Evolutionary conservation across 2,329 filamentous ascomycete genomes (phyloP).

Genomic region (Neopestalotiopsis clavispora): DNA sequence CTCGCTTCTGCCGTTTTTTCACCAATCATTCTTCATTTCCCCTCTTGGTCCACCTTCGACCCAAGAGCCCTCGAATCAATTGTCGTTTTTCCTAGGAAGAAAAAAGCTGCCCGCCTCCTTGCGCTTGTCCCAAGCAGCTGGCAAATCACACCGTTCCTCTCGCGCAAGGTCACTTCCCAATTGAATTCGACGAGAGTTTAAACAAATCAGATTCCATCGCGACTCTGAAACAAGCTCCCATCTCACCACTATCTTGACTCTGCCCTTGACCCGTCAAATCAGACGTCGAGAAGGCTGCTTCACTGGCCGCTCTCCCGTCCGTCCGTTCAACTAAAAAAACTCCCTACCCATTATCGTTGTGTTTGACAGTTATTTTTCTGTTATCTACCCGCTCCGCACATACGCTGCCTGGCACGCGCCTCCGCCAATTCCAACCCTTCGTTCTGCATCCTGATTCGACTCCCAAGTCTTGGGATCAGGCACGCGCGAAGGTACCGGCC

Average conservation of each 20-base stretch:
- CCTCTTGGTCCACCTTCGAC: conserved; percentile 37
- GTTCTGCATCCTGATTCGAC: conserved; percentile 22
- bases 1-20: conserved; percentile 39
- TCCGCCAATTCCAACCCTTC: conserved; percentile 8
- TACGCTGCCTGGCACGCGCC: not conserved
- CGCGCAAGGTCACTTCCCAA: not conserved
- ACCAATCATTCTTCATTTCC: conserved; percentile 36
- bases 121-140: conserved; percentile 18
- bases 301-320: not conserved
- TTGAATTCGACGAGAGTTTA: not conserved
- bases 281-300: not conserved
- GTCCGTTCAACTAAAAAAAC: conserved; percentile 9
- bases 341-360: conserved; percentile 19
- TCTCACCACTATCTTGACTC: not conserved
- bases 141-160: conserved; percentile 4
- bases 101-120: conserved; percentile 11
- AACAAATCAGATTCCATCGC: not conserved
- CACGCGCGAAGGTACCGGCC: conserved; percentile 12
- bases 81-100: conserved; percentile 25
- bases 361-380: conserved; percentile 10
- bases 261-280: not conserved
- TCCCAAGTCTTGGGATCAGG: conserved; percentile 17
- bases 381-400: conserved; percentile 20
- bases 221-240: conserved; percentile 1
- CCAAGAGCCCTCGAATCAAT: conserved; percentile 39